Base-by-base conservation (phyloP, 2,329 filamentous ascomycete genomes). In the Diaporthe helianthi region DNA sequence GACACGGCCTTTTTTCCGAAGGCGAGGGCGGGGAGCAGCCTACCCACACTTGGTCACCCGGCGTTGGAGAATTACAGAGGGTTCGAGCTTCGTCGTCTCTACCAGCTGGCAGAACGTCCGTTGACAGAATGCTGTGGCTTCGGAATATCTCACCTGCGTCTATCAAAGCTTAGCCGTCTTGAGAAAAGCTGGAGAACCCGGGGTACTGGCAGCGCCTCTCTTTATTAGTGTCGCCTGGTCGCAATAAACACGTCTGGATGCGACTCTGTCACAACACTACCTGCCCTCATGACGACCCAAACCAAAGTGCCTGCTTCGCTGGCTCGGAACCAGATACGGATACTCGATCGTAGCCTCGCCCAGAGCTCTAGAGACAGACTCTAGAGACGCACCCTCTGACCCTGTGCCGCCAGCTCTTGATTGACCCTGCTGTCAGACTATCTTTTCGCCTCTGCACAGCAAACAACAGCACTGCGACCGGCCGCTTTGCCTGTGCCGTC, bases 1-100 rank as follows among this genome's bases (percentile, higher is more conserved):
- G 81, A 80, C 80, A 83, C 79, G 81, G 81, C 81, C n/a, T 79
- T 80, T 78, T 73, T 82, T 83, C 82, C 82, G 36, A 38, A 38
- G 13, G 33, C 13, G 31, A 7, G 31, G 1, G 13, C 9, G 82
- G 77, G 82, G 82, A 77, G 79, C 76, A 79, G 74, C 76, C 80
- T 82, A 77, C 80, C 78, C 79, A 79, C 76, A 36, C 58, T 22
- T 61, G n/a, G 38, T n/a, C 17, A n/a, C 26, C 26, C 26, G 58
- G 44, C 41, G 58, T 19, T 33, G 6, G 41, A 38, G 58, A 33
- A 19, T 33, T 7, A 31, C 19, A n/a, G 26, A 41, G 31, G n/a
- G 31, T 55, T 38, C 22, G 24, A 49, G 38, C 65, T 47, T 47
- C 41, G 38, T 22, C 63, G 15, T 58, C 44, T 49, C 29, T n/a